phyloP scores from a whole-genome alignment of 2,329 filamentous ascomycete species.

The Massarina eburnea region DNA sequence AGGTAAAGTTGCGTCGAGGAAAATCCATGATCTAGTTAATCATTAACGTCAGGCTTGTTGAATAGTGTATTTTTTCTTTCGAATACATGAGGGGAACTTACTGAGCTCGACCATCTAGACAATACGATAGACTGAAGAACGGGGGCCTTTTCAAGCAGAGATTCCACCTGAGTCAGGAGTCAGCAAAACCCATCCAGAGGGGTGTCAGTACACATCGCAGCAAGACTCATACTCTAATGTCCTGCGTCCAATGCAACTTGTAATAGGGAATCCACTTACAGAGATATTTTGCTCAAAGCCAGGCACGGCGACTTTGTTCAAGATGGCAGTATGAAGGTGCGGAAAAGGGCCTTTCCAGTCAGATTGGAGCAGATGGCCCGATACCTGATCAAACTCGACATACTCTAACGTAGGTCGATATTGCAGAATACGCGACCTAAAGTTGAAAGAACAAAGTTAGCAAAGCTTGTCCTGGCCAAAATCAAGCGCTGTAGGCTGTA shows the following conservation, averaged over 20 bases:
- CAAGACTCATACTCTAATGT: too few species aligned
- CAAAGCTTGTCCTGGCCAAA: too few species aligned
- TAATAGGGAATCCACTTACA: too few species aligned
- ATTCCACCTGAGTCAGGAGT: too few species aligned
- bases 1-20: background rate
- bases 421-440: conserved; percentile 34
- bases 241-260: too few species aligned
- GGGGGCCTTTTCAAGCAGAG: conserved; percentile 11
- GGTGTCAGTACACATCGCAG: too few species aligned
- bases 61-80: too few species aligned
- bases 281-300: background rate
- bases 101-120: conserved; percentile 3
- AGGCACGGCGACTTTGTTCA: conserved; percentile 11
- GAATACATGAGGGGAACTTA: background rate
- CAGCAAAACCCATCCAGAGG: too few species aligned
- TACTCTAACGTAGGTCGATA: conserved; percentile 25
- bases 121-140: conserved; percentile 17
- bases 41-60: background rate
- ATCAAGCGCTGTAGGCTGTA: too few species aligned
- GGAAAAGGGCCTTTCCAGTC: conserved; percentile 29
- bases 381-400: conserved; percentile 20
- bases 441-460: too few species aligned
- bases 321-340: conserved; percentile 23
- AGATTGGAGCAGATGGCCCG: background rate
- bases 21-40: background rate